phyloP scores from a whole-genome alignment of 495 filamentous ascomycete species.

The Penicillium paxilli region DNA sequence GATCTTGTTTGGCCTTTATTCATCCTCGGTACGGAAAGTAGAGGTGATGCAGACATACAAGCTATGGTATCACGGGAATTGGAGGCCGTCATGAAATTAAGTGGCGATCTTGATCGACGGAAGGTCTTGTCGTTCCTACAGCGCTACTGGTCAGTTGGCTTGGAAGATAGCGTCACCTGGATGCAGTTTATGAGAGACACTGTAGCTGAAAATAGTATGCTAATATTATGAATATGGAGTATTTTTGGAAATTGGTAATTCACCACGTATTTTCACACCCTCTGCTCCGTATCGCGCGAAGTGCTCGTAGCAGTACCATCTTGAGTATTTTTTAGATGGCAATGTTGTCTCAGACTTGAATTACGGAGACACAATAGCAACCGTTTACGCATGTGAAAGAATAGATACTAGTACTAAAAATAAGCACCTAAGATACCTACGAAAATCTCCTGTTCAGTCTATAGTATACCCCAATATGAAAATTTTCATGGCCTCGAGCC shows the following conservation, averaged over 20 bases:
- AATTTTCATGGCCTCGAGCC: neutral
- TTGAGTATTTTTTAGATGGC: neutral
- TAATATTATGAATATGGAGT: conserved; percentile 11
- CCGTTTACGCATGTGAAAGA: too few species aligned
- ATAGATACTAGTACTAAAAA: too few species aligned
- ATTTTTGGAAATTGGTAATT: neutral
- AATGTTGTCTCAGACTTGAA: neutral
- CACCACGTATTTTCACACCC: too few species aligned
- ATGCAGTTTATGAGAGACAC: conserved; percentile 15
- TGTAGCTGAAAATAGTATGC: conserved; percentile 1
- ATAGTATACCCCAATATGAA: neutral
- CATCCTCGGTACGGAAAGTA: conserved; percentile 12
- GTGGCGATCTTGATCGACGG: conserved; percentile 19
- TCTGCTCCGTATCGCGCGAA: too few species aligned
- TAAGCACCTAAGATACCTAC: too few species aligned
- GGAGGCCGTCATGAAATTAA: conserved; percentile 17
- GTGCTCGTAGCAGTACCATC: too few species aligned
- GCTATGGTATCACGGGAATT: conserved; percentile 8
- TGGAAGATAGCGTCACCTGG: conserved; percentile 7
- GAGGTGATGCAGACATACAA: neutral
- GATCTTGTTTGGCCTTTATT: conserved; percentile 19
- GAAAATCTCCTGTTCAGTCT: neutral
- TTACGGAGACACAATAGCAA: neutral
- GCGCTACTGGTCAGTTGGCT: conserved; percentile 14
- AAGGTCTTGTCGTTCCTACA: conserved; percentile 22